Evolutionary conservation across 2,329 filamentous ascomycete species (phyloP).

Genomic region (Alternaria arbusti): DNA sequence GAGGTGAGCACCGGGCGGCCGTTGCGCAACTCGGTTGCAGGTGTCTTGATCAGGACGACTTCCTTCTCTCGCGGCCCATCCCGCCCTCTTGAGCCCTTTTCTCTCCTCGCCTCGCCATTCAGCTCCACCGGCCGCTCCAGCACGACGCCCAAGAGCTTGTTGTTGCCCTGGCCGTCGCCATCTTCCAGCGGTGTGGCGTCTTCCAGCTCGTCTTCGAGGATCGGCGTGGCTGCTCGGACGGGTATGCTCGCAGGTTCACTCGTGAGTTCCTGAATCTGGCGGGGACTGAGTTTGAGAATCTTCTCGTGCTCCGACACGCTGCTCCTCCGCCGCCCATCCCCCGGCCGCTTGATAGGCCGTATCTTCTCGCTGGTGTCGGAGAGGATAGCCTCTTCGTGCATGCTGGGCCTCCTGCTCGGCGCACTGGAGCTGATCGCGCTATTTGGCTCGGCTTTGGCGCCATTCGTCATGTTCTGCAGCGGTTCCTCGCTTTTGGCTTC

Average conservation of each 20-base stretch:
- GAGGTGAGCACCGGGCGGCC: constrained; percentile 40
- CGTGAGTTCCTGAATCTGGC: constrained; percentile 62
- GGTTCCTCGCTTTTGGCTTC: constrained; percentile 10
- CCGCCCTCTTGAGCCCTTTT: constrained; percentile 6
- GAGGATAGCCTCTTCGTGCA: constrained; percentile 40
- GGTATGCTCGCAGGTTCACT: constrained; percentile 62
- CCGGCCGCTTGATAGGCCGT: constrained; percentile 43
- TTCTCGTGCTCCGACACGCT: constrained; percentile 49
- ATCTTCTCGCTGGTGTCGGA: constrained; percentile 43
- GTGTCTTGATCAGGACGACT: constrained; percentile 39
- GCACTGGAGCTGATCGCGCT: constrained; percentile 19
- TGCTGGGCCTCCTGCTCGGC: constrained; percentile 25
- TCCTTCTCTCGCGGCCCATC: constrained; percentile 34
- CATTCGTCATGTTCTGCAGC: constrained; percentile 19
- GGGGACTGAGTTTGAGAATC: constrained; percentile 60
- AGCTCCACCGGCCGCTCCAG: constrained; percentile 28
- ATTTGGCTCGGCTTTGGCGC: constrained; percentile 11
- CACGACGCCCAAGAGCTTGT: constrained; percentile 26
- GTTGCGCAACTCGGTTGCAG: constrained; percentile 28
- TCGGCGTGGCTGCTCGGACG: constrained; percentile 51
- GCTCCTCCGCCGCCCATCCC: constrained; percentile 43
- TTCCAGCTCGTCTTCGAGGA: constrained; percentile 44
- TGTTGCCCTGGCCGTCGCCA: constrained; percentile 20
- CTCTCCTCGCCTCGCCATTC: constrained; percentile 8
- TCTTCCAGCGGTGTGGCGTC: constrained; percentile 24